A percentile compares a stretch with the other conserved stretches of the same genome.
Conservation (phyloP, 805 yeast species). For the Schwanniomyces sp. region DNA sequence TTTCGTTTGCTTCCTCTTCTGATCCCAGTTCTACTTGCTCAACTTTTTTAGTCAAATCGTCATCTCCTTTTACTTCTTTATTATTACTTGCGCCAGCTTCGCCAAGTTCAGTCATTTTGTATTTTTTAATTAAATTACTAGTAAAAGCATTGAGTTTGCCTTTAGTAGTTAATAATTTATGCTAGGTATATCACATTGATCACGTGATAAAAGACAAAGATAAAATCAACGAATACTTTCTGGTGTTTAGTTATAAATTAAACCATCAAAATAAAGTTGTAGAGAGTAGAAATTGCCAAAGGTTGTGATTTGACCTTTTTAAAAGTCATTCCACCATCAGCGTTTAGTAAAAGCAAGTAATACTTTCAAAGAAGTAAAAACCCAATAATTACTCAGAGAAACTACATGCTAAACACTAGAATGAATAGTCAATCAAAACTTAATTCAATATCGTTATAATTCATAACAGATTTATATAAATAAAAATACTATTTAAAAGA, state of each 20-base stretch:
- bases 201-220: too few relatives aligned
- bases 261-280: too few relatives aligned
- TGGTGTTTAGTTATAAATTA: too few relatives aligned
- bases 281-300: too few relatives aligned
- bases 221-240: too few relatives aligned
- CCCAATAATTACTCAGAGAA: too few relatives aligned
- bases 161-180: not conserved
- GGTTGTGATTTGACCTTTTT: too few relatives aligned
- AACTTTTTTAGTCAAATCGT: not conserved
- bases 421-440: not conserved
- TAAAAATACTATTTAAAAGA: not conserved
- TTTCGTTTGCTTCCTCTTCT: slow-evolving; percentile 20
- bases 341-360: too few relatives aligned
- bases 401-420: too few relatives aligned
- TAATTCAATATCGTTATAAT: not conserved
- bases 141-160: not conserved
- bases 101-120: not conserved
- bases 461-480: not conserved
- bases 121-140: not conserved
- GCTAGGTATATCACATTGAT: too few relatives aligned
- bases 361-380: too few relatives aligned
- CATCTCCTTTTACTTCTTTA: slow-evolving; percentile 9
- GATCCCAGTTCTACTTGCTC: slow-evolving; percentile 9
- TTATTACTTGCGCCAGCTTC: not conserved
- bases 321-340: too few relatives aligned